Percentiles rank a stretch among this genome's conserved stretches.
Conservation (phyloP, 371 early-diverging fungal genomes). For the Batkoa obscura region DNA sequence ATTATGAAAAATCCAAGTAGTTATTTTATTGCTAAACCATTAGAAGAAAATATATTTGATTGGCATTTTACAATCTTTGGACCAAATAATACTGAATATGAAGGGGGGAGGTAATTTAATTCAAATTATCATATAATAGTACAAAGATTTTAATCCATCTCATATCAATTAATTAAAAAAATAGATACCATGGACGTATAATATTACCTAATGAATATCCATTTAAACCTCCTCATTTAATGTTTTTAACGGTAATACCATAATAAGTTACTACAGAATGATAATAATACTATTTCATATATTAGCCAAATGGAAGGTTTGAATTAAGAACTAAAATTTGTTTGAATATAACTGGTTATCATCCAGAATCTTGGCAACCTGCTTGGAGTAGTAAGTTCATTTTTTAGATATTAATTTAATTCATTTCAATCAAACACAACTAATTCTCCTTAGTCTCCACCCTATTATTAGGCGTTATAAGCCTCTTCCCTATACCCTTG, state of each 20-base stretch:
- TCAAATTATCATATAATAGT: not conserved
- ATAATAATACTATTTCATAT: not conserved
- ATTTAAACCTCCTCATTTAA: slow-evolving; percentile 79
- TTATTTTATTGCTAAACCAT: slow-evolving; percentile 11
- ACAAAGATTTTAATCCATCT: no score
- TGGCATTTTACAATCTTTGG: slow-evolving; percentile 92
- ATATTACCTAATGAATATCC: slow-evolving; percentile 78
- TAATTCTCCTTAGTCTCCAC: no score
- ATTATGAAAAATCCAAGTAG: slow-evolving; percentile 26
- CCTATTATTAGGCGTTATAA: no score
- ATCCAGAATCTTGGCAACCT: slow-evolving; percentile 88
- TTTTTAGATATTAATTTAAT: no score
- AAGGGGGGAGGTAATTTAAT: slow-evolving; percentile 39
- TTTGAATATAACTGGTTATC: slow-evolving; percentile 75
- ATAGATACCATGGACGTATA: slow-evolving; percentile 54
- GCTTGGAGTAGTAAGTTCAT: slow-evolving; percentile 80
- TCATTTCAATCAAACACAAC: no score
- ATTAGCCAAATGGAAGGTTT: slow-evolving; percentile 72
- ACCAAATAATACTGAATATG: slow-evolving; percentile 69
- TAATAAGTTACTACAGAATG: not conserved
- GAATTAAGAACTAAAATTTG: slow-evolving; percentile 82
- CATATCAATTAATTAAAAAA: no score
- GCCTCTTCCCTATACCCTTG: no score
- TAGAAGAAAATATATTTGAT: slow-evolving; percentile 55
- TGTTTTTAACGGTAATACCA: slow-evolving; percentile 56